Evolutionary conservation across 2,329 filamentous ascomycete genomes (phyloP), one percentile per base, ranked within the genome.

Genomic region (Alternaria angustiovoidea): DNA sequence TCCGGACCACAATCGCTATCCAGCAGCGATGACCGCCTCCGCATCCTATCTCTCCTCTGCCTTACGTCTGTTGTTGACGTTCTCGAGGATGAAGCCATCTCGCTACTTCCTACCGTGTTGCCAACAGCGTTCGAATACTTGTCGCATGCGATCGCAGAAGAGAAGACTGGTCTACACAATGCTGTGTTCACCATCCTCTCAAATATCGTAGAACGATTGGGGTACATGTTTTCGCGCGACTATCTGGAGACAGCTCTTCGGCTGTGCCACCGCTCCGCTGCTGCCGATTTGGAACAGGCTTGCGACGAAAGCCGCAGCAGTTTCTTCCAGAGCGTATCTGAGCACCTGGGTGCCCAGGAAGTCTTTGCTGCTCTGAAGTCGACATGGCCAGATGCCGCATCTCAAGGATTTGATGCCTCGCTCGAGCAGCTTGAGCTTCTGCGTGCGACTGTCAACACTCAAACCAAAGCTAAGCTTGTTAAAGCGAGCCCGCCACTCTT

Each of bases 11-110:
- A 91, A 65, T 94, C 92, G 64, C 85, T 98, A 49, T 91, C 91
- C 38, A 89, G 91, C 75, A 79, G 85, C 12, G 91, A 96, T 70
- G 83, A 86, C 66, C 87, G 87, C 26, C 86, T 97, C 48, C 89
- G 90, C 41, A 86, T 94, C 61, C 91, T 96, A 83, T 92, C 93
- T n/a, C 82, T 97, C 46, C 82, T 97, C 49, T 97, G 93, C 74
- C 85, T 99, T 58, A 91, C 94, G 3, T 97, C 93, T 1, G 87
- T 96, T 70, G 89, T 96, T 4, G 93, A 97, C 69, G 93, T 97
- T 8, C 83, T 98, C 39, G 90, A 91, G 59, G 93, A 97, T 66
- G 90, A 90, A 12, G 91, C 96, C 61, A 90, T 98, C 20, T 91
- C 93, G 0, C 85, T 97, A 0, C 82, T 98, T 20, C 93, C 94